Evolutionary conservation across 257 asterid genomes (phyloP).

Genomic region (Plectranthus barbatus): DNA sequence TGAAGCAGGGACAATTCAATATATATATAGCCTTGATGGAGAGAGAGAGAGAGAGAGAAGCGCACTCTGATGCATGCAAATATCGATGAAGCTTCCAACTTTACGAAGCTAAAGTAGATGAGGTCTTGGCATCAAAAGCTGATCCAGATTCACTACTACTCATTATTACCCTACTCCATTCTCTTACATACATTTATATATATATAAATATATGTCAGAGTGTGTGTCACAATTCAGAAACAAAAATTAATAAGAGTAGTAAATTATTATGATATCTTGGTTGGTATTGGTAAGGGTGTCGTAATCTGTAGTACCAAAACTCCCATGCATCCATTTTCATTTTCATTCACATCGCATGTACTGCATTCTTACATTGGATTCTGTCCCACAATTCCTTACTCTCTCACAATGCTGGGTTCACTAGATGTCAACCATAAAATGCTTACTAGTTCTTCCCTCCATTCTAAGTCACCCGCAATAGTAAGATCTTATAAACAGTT

Average conservation of each 20-base stretch:
- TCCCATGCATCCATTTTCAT: conserved; percentile 24
- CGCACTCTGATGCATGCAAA: conserved; percentile 34
- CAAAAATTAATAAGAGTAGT: too few relatives aligned
- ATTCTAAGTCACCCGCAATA: too few relatives aligned
- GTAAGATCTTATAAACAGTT: too few relatives aligned
- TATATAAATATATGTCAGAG: too few relatives aligned
- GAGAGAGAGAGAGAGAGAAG: conserved; percentile 17
- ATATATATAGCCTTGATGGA: background rate
- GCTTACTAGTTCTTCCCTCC: too few relatives aligned
- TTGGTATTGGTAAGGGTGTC: background rate
- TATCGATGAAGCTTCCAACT: conserved; percentile 56
- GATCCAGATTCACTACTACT: conserved; percentile 22
- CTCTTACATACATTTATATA: too few relatives aligned
- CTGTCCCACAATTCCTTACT: conserved; percentile 11
- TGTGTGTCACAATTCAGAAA: too few relatives aligned
- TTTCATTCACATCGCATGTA: background rate
- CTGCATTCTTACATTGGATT: conserved; percentile 22
- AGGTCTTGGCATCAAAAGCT: conserved; percentile 16
- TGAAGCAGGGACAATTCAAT: conserved; percentile 9
- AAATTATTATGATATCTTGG: too few relatives aligned
- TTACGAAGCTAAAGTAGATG: conserved; percentile 25
- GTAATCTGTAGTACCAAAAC: conserved; percentile 23
- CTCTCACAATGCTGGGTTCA: too few relatives aligned
- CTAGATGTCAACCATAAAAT: too few relatives aligned
- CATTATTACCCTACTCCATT: background rate